phyloP scores from a whole-genome alignment of 495 filamentous ascomycete genomes.

The Tuber aestivum region DNA sequence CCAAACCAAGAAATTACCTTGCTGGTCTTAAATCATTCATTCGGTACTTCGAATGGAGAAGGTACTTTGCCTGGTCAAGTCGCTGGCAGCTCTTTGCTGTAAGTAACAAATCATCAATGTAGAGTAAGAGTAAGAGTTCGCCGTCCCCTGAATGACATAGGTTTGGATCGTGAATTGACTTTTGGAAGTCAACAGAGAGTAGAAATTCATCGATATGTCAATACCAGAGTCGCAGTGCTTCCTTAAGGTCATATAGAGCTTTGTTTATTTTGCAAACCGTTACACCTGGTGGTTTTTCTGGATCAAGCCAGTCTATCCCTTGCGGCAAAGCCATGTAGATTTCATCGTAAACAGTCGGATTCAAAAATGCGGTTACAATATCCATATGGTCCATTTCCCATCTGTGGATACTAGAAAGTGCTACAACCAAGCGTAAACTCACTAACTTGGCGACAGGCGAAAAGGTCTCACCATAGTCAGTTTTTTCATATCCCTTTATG shows the following conservation, averaged over 20 bases:
- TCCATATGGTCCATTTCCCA: constrained; percentile 15
- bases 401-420: background rate
- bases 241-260: constrained; percentile 15
- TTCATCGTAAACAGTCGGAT: constrained; percentile 1
- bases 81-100: background rate
- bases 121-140: constrained; percentile 3
- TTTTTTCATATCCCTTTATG: constrained; percentile 12
- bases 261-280: constrained; percentile 1
- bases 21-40: constrained; percentile 13
- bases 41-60: background rate
- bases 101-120: constrained; percentile 22
- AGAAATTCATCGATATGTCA: constrained; percentile 11
- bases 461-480: constrained; percentile 7
- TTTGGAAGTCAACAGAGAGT: constrained; percentile 4
- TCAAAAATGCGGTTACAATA: constrained; percentile 16
- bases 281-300: too few relatives aligned
- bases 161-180: background rate
- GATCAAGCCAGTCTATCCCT: background rate
- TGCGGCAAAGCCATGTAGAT: background rate
- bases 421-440: background rate
- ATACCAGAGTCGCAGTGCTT: constrained; percentile 8
- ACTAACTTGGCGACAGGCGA: constrained; percentile 5
- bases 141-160: background rate
- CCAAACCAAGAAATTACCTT: background rate
- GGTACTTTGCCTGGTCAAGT: background rate